Conservation (phyloP, 352 stramenopile species). For the Globisporangium sylvaticum region DNA sequence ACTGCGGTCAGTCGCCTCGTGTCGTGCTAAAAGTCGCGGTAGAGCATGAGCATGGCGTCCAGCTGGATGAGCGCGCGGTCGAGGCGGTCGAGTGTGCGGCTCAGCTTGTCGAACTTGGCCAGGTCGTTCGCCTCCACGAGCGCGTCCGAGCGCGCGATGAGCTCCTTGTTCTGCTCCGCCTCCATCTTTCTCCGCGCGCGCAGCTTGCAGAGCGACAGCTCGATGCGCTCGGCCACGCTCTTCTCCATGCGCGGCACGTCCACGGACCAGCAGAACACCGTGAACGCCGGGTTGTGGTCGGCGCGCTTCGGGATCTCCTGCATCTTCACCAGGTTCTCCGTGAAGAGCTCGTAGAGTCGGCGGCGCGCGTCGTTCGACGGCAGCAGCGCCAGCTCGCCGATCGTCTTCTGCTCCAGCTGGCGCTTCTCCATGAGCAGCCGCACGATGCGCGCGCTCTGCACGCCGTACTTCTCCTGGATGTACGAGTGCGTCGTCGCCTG, state of each 20-base stretch:
- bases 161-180: slow-evolving; percentile 85
- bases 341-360: slow-evolving; percentile 79
- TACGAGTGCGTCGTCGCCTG: slow-evolving; percentile 81
- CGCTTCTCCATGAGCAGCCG: slow-evolving; percentile 82
- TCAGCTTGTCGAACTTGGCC: slow-evolving; percentile 86
- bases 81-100: slow-evolving; percentile 76
- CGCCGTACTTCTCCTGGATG: slow-evolving; percentile 77
- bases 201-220: slow-evolving; percentile 70
- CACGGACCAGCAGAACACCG: slow-evolving; percentile 84
- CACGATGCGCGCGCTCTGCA: slow-evolving; percentile 80
- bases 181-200: slow-evolving; percentile 66
- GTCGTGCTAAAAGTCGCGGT: slow-evolving; percentile 73
- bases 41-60: slow-evolving; percentile 87
- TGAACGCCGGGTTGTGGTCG: slow-evolving; percentile 88
- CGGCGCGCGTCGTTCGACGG: slow-evolving; percentile 78
- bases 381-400: slow-evolving; percentile 79
- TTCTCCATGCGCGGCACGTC: slow-evolving; percentile 64
- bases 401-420: slow-evolving; percentile 84
- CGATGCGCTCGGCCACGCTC: slow-evolving; percentile 57
- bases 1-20: neutral
- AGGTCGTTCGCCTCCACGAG: slow-evolving; percentile 84
- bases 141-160: slow-evolving; percentile 84
- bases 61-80: slow-evolving; percentile 81
- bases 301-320: slow-evolving; percentile 87
- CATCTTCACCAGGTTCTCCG: slow-evolving; percentile 70